Conservation (phyloP, 208 protist genomes). For the Crithidia fasciculata region DNA sequence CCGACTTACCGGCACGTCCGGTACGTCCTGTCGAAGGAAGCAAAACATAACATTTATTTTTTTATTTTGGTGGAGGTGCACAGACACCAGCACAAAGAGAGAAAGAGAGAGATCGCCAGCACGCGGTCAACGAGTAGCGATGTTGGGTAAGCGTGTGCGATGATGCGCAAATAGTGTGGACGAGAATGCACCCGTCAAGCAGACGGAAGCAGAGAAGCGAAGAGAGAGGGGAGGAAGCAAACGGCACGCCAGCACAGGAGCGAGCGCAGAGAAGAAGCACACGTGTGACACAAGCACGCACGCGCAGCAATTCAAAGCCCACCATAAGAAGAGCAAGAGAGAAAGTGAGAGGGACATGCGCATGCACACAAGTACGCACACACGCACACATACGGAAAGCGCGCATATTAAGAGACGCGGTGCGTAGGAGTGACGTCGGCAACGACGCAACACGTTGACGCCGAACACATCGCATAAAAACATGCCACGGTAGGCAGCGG, state of each 20-base stretch:
- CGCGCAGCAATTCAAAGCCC: not conserved
- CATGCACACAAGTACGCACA: conserved; percentile 27
- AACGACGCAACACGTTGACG: too few species aligned
- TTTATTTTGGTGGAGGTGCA: not conserved
- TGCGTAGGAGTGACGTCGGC: too few species aligned
- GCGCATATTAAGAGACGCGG: conserved; percentile 15
- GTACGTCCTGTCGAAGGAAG: conserved; percentile 68
- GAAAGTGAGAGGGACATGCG: conserved; percentile 15
- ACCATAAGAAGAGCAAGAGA: not conserved
- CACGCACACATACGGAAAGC: conserved; percentile 3
- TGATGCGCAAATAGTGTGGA: too few species aligned
- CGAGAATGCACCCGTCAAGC: not conserved
- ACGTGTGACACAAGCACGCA: too few species aligned
- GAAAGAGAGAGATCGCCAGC: not conserved
- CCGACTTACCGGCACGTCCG: conserved; percentile 84
- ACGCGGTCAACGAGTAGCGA: not conserved
- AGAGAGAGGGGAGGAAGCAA: conserved; percentile 2
- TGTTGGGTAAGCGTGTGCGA: too few species aligned
- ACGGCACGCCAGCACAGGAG: not conserved
- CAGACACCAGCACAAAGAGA: not conserved
- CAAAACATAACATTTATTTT: conserved; percentile 14
- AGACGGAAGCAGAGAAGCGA: conserved; percentile 7
- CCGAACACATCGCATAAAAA: not conserved
- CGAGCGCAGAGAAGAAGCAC: not conserved
- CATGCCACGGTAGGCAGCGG: too few species aligned